A percentile compares a stretch with the other conserved stretches of the same genome.
Evolutionary conservation across 2,329 filamentous ascomycete species (phyloP).

Genomic region (Malbranchea cinnamomea): DNA sequence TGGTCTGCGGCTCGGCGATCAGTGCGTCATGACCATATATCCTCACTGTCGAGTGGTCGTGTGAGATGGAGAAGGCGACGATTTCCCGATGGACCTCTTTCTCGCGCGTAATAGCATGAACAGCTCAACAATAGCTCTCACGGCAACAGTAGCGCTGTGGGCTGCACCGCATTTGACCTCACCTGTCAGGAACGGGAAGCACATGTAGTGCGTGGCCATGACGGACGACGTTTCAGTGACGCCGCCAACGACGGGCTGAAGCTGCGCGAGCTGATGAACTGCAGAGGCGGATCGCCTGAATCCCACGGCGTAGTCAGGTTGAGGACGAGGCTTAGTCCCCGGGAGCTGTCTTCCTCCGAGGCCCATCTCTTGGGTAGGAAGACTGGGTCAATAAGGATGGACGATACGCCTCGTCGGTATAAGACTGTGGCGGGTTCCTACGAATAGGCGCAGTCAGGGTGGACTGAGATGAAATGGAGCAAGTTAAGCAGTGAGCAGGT

Average conservation of each 20-base stretch:
- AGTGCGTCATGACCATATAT: slow-evolving; percentile 31
- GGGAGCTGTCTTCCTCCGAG: no score
- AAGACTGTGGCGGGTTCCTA: no score
- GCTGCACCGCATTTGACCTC: slow-evolving; percentile 33
- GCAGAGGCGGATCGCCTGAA: slow-evolving; percentile 30
- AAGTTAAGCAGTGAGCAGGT: no score
- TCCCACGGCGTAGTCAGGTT: slow-evolving; percentile 32
- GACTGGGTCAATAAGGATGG: no score
- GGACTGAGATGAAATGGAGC: no score
- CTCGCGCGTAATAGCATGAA: slow-evolving; percentile 20
- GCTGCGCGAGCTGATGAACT: slow-evolving; percentile 26
- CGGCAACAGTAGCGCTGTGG: slow-evolving; percentile 19
- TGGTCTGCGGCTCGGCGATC: slow-evolving; percentile 17
- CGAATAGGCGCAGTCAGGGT: no score
- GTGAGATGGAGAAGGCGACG: slow-evolving; percentile 31
- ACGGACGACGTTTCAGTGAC: slow-evolving; percentile 26
- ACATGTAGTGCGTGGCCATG: slow-evolving; percentile 33
- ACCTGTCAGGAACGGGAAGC: slow-evolving; percentile 36
- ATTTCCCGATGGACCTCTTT: slow-evolving; percentile 28
- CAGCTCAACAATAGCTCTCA: slow-evolving; percentile 21
- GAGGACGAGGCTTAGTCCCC: slow-evolving; percentile 22
- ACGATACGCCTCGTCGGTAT: no score
- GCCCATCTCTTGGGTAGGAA: no score
- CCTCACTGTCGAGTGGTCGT: slow-evolving; percentile 18
- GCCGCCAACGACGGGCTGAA: slow-evolving; percentile 21